A percentile compares a stretch with the other conserved stretches of the same genome.
phyloP scores from a whole-genome alignment of 2,329 filamentous ascomycete genomes.

The Clonostachys solani region DNA sequence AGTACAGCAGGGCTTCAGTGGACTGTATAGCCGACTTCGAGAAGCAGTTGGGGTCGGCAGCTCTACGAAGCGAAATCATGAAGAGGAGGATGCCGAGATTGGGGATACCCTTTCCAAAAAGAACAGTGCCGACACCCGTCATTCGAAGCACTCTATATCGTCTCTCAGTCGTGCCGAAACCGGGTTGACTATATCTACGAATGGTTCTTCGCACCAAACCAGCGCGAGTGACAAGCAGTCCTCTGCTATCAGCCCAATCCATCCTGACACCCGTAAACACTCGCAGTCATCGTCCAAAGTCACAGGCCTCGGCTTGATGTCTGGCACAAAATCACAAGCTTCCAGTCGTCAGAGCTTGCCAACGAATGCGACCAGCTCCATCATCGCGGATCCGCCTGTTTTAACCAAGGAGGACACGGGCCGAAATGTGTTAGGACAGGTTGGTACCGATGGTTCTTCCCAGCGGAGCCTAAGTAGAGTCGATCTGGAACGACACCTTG shows the following conservation, averaged over 20 bases:
- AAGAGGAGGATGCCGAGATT: slow-evolving; percentile 8
- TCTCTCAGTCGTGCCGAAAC: slow-evolving; percentile 37
- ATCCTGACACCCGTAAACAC: slow-evolving; percentile 33
- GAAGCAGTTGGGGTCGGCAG: slow-evolving; percentile 74
- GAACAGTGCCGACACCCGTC: slow-evolving; percentile 21
- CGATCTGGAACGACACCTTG: slow-evolving; percentile 31
- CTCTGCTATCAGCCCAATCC: slow-evolving; percentile 13
- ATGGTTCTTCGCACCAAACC: neutral
- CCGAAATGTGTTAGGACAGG: slow-evolving; percentile 38
- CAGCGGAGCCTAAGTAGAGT: slow-evolving; percentile 37
- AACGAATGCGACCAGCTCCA: slow-evolving; percentile 35
- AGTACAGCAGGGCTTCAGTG: slow-evolving; percentile 82
- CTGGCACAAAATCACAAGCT: slow-evolving; percentile 35
- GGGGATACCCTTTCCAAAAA: slow-evolving; percentile 19
- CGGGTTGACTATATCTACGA: slow-evolving; percentile 17
- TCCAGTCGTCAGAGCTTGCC: slow-evolving; percentile 32
- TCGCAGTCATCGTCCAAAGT: slow-evolving; percentile 38
- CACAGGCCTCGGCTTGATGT: slow-evolving; percentile 41
- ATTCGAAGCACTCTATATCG: slow-evolving; percentile 33
- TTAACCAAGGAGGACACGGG: slow-evolving; percentile 11
- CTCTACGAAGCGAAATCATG: slow-evolving; percentile 18
- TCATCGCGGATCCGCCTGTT: slow-evolving; percentile 28
- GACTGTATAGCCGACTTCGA: slow-evolving; percentile 80
- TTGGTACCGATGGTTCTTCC: slow-evolving; percentile 28
- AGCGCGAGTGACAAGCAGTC: neutral